Evolutionary conservation across 495 filamentous ascomycete species (phyloP).

Genomic region (Lophium mytilinum): DNA sequence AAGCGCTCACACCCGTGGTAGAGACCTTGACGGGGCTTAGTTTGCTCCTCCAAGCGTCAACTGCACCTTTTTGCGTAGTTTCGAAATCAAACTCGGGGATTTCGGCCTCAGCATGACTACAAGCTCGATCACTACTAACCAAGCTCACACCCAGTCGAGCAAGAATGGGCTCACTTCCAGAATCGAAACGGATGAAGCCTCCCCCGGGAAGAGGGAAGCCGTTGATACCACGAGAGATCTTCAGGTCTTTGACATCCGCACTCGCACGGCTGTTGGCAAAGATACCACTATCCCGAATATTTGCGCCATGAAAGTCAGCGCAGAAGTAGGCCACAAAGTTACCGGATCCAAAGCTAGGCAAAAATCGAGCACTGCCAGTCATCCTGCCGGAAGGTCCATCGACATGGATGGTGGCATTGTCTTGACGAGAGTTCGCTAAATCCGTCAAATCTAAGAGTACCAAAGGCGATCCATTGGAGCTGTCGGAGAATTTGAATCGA

Average conservation of each 20-base stretch:
- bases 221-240: slow-evolving; percentile 22
- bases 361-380: slow-evolving; percentile 23
- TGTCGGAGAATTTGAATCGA: slow-evolving; percentile 53
- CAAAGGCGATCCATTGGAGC: slow-evolving; percentile 39
- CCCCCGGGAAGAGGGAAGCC: slow-evolving; percentile 23
- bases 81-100: slow-evolving; percentile 26
- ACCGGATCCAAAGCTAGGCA: slow-evolving; percentile 26
- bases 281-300: slow-evolving; percentile 25
- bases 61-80: slow-evolving; percentile 8
- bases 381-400: slow-evolving; percentile 18
- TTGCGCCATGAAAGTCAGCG: slow-evolving; percentile 24
- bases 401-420: slow-evolving; percentile 25
- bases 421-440: slow-evolving; percentile 52
- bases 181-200: slow-evolving; percentile 22
- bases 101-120: slow-evolving; percentile 22
- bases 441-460: slow-evolving; percentile 63
- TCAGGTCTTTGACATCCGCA: slow-evolving; percentile 13
- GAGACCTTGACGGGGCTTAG: slow-evolving; percentile 18
- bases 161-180: slow-evolving; percentile 9
- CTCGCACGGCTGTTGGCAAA: slow-evolving; percentile 23
- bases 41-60: slow-evolving; percentile 22
- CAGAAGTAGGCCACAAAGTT: slow-evolving; percentile 25
- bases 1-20: slow-evolving; percentile 7
- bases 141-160: slow-evolving; percentile 23
- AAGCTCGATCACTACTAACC: slow-evolving; percentile 23